phyloP scores from a whole-genome alignment of 345 rosid genomes.

The Sisymbrium irio region DNA sequence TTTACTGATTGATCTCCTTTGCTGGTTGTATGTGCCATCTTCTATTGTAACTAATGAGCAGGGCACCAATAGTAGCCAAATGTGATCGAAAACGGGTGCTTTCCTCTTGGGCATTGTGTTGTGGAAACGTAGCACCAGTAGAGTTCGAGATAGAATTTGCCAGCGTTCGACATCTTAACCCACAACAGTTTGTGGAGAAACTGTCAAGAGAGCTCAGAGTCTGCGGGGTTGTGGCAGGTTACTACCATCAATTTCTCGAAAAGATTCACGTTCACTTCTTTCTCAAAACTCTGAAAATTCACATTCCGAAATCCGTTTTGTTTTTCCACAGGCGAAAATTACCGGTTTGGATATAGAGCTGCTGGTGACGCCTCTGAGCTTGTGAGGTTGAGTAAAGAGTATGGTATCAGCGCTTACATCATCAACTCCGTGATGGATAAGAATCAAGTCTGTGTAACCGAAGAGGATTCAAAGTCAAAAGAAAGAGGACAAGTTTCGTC shows the following conservation, averaged over 20 bases:
- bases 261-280: background rate
- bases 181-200: conserved; percentile 84
- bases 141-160: conserved; percentile 66
- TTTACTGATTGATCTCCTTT: background rate
- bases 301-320: background rate
- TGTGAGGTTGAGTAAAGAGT: conserved; percentile 59
- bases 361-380: conserved; percentile 71
- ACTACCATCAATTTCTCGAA: background rate
- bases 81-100: conserved; percentile 75
- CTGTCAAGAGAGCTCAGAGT: conserved; percentile 64
- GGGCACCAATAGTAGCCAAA: conserved; percentile 75
- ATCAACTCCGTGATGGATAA: conserved; percentile 82
- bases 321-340: conserved; percentile 62
- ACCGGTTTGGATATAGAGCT: conserved; percentile 81
- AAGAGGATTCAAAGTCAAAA: conserved; percentile 36
- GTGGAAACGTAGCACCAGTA: conserved; percentile 53
- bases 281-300: background rate
- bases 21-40: background rate
- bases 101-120: conserved; percentile 64
- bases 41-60: conserved; percentile 17
- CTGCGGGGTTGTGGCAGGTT: conserved; percentile 80
- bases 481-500: conserved; percentile 86
- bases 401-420: conserved; percentile 53
- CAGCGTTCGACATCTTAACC: conserved; percentile 69
- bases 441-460: conserved; percentile 44